phyloP scores from a whole-genome alignment of 768 basidiomycete species.

The Nidula microcarpa region DNA sequence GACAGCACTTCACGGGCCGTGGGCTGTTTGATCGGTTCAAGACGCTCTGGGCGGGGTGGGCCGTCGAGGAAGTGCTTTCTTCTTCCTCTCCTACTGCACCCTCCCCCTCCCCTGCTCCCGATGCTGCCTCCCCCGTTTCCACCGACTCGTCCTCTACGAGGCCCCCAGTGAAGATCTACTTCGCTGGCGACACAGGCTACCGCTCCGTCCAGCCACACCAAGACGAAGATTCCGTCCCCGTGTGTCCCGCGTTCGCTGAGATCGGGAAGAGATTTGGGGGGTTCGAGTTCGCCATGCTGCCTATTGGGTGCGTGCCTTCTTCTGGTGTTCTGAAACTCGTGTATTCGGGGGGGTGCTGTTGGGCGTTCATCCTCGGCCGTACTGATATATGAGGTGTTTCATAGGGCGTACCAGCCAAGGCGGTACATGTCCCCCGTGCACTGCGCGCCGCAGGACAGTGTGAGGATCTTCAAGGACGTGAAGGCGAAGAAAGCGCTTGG shows the following conservation, averaged over 20 bases:
- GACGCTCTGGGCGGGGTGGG: constrained; percentile 68
- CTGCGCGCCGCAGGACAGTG: no score
- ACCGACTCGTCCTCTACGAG: constrained; percentile 1
- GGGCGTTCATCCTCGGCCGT: no score
- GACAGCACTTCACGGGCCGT: constrained; percentile 62
- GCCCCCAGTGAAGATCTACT: constrained; percentile 42
- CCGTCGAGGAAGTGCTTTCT: constrained; percentile 36
- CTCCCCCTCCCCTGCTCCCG: no score
- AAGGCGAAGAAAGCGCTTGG: no score
- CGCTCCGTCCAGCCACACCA: constrained; percentile 41
- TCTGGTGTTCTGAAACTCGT: no score
- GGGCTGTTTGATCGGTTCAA: constrained; percentile 46
- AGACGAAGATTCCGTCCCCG: constrained; percentile 46
- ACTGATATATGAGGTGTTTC: no score
- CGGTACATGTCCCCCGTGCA: no score
- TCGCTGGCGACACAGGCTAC: constrained; percentile 72
- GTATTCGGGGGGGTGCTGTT: no score
- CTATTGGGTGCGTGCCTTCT: constrained; percentile 30
- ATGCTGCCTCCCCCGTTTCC: constrained; percentile 18
- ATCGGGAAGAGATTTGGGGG: constrained; percentile 61
- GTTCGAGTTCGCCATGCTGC: constrained; percentile 69
- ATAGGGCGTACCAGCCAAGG: no score
- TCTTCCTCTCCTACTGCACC: no score
- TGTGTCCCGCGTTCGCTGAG: constrained; percentile 72
- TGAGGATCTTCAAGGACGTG: no score